These are phyloP conservation scores for Candida corydali DNA, from an alignment of 805 yeast genomes.

Conservation along the genomic window DNA sequence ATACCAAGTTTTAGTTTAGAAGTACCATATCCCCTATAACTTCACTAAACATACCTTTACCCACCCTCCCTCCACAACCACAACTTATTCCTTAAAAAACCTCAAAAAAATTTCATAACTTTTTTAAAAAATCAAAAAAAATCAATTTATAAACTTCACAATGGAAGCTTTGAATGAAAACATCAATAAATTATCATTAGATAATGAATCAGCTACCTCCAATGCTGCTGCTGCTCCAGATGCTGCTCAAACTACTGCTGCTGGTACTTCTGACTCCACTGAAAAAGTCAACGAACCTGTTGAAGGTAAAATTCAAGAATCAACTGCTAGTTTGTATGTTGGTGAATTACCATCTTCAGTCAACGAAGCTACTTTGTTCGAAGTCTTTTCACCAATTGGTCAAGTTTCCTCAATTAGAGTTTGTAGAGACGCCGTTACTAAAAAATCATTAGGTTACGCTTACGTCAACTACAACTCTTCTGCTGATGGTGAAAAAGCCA, in stretches of 20 bases:
- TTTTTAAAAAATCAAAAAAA: slow-evolving; percentile 10
- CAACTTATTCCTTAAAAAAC: slow-evolving; percentile 3
- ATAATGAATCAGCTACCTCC: slow-evolving; percentile 9
- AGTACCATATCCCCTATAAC: no score
- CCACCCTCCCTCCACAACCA: no score
- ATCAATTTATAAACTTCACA: slow-evolving; percentile 22
- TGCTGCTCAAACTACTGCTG: slow-evolving; percentile 23
- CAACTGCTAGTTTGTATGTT: slow-evolving; percentile 86
- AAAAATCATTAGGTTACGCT: slow-evolving; percentile 96
- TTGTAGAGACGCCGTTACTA: slow-evolving; percentile 96
- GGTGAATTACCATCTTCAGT: slow-evolving; percentile 94
- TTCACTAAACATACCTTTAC: no score
- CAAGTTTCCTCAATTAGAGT: slow-evolving; percentile 96
- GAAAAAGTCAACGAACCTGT: slow-evolving; percentile 26
- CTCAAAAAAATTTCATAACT: slow-evolving; percentile 7
- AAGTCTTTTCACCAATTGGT: slow-evolving; percentile 91
- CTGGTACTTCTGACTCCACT: slow-evolving; percentile 24
- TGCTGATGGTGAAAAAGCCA: slow-evolving; percentile 89
- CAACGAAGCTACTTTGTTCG: slow-evolving; percentile 91
- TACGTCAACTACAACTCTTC: slow-evolving; percentile 91
- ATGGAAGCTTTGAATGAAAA: slow-evolving; percentile 22
- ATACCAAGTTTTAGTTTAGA: no score
- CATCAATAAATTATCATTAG: slow-evolving; percentile 24
- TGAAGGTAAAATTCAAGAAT: slow-evolving; percentile 42
- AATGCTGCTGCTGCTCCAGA: slow-evolving; percentile 20